A percentile compares a stretch with the other conserved stretches of the same genome.
phyloP scores from a whole-genome alignment of 1,139 yeast species.

The Pichia sp. region DNA sequence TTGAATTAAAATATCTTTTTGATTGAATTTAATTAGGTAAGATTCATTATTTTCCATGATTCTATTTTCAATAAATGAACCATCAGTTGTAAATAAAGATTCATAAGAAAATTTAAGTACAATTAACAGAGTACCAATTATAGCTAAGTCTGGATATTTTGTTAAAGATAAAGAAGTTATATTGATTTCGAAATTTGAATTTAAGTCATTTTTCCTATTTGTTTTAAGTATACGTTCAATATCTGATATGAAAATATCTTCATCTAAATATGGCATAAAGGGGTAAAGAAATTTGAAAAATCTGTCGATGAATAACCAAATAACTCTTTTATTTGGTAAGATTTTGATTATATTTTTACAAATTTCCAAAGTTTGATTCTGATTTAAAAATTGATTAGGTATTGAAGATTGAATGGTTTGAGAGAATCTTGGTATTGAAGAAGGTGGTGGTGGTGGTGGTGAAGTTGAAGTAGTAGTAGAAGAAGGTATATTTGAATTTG shows the following conservation, averaged over 20 bases:
- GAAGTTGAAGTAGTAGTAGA: neutral
- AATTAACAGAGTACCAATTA: conserved; percentile 36
- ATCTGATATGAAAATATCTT: conserved; percentile 29
- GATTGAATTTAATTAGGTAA: neutral
- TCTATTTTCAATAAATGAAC: conserved; percentile 14
- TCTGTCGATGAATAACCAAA: conserved; percentile 40
- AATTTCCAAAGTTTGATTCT: neutral
- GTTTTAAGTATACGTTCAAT: conserved; percentile 20
- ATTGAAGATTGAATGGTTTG: neutral
- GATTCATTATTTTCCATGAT: conserved; percentile 24
- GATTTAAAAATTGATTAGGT: neutral
- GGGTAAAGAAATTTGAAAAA: conserved; percentile 42
- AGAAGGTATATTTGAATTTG: neutral
- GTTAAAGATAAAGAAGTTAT: conserved; percentile 27
- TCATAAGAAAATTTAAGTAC: conserved; percentile 38
- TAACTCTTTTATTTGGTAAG: conserved; percentile 36
- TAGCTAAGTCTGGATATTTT: conserved; percentile 40
- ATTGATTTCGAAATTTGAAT: conserved; percentile 9
- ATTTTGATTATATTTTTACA: conserved; percentile 18
- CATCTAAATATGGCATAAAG: conserved; percentile 42
- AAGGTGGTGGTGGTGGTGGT: neutral
- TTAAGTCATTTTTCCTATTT: neutral
- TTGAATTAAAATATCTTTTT: neutral
- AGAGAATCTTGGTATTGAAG: neutral
- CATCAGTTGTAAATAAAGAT: conserved; percentile 33